These are phyloP conservation scores for Perkinsus olseni DNA, from an alignment of 169 alveolate species.

Conservation along the genomic window DNA sequence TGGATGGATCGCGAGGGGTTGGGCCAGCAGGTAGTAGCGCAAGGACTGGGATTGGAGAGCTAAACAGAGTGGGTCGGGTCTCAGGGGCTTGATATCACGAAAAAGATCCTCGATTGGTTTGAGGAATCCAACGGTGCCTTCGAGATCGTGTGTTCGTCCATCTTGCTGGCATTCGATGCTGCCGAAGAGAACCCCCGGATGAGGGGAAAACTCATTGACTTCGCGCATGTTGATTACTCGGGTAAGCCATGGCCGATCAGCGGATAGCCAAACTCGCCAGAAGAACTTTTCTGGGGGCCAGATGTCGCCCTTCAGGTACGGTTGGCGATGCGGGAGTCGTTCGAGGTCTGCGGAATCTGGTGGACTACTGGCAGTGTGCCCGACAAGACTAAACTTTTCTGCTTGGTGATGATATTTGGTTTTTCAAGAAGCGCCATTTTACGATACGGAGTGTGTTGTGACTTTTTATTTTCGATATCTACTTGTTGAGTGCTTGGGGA, in stretches of 20 bases:
- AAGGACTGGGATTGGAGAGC: not conserved
- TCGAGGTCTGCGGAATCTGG: not conserved
- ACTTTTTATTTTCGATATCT: not conserved
- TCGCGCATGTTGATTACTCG: not conserved
- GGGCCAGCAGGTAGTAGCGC: not conserved
- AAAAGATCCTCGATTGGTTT: not conserved
- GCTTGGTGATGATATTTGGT: not conserved
- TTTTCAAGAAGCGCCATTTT: too few species aligned
- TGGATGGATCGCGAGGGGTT: not conserved
- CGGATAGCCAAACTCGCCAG: too few species aligned
- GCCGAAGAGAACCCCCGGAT: not conserved
- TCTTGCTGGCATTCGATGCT: not conserved
- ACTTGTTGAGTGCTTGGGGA: not conserved
- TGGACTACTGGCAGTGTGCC: not conserved
- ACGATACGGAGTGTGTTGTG: not conserved
- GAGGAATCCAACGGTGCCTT: not conserved
- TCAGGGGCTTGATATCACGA: not conserved
- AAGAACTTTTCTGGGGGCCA: not conserved
- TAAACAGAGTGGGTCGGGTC: not conserved
- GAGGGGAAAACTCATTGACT: not conserved
- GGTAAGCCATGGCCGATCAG: not conserved
- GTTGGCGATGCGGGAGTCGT: not conserved
- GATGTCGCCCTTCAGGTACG: not conserved
- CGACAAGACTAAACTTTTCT: not conserved
- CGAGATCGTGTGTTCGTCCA: not conserved